Percentiles rank a stretch among this genome's conserved stretches.
Conservation (phyloP, 345 rosid genomes). For the Reutealis trisperma region DNA sequence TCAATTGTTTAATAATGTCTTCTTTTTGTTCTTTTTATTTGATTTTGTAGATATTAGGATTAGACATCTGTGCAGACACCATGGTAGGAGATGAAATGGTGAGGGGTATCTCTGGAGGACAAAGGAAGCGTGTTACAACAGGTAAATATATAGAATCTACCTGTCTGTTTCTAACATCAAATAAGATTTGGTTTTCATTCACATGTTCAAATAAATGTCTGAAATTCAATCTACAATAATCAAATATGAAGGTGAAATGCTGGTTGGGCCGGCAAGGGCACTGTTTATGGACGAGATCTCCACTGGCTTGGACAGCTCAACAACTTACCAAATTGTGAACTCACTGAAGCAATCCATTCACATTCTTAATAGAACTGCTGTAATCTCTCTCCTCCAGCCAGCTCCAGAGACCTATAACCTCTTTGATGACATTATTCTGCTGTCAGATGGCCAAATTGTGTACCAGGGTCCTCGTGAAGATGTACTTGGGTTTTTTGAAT, state of each 20-base stretch:
- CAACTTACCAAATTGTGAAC: constrained; percentile 74
- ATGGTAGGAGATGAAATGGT: constrained; percentile 66
- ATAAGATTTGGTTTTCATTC: neutral
- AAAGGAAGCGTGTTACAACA: constrained; percentile 74
- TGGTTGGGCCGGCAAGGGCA: constrained; percentile 72
- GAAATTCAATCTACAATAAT: neutral
- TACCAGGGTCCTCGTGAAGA: constrained; percentile 72
- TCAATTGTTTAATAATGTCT: too few relatives aligned
- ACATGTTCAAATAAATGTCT: neutral
- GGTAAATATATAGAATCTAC: constrained; percentile 29
- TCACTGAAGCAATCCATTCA: constrained; percentile 70
- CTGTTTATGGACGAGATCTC: constrained; percentile 81
- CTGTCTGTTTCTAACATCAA: neutral
- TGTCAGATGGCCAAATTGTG: constrained; percentile 63
- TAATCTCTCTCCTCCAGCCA: constrained; percentile 77
- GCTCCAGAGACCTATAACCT: constrained; percentile 73
- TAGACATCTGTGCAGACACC: constrained; percentile 65
- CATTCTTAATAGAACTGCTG: constrained; percentile 61
- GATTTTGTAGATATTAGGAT: constrained; percentile 58
- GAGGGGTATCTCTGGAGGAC: constrained; percentile 81
- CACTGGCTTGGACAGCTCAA: constrained; percentile 79
- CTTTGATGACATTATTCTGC: constrained; percentile 69
- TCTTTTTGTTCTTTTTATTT: neutral
- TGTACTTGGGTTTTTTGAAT: constrained; percentile 54
- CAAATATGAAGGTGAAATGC: constrained; percentile 57